A percentile compares a stretch with the other conserved stretches of the same genome.
Evolutionary conservation across 805 yeast species (phyloP).

Genomic region (Suhomyces sp.): DNA sequence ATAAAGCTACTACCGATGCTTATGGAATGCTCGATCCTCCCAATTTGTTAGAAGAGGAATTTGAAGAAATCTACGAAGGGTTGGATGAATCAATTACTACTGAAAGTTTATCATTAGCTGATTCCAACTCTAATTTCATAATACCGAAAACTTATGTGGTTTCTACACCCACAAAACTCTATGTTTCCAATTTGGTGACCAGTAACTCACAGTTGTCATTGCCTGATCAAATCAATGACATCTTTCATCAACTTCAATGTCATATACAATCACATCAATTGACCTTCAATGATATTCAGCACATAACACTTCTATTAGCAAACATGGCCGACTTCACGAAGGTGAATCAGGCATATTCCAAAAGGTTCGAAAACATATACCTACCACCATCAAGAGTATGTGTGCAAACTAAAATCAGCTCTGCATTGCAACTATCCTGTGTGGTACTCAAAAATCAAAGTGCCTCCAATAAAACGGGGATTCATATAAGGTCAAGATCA

Average conservation of each 20-base stretch:
- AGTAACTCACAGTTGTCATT: constrained; percentile 16
- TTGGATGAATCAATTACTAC: constrained; percentile 1
- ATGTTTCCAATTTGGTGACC: constrained; percentile 32
- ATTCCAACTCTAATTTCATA: background rate
- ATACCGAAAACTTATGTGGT: background rate
- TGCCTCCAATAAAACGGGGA: constrained; percentile 50
- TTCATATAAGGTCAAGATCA: constrained; percentile 90
- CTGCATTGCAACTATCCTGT: constrained; percentile 59
- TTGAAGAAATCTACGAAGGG: constrained; percentile 33
- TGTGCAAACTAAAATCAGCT: constrained; percentile 57
- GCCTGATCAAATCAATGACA: constrained; percentile 45
- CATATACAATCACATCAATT: constrained; percentile 31
- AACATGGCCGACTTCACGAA: constrained; percentile 64
- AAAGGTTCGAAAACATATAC: constrained; percentile 53
- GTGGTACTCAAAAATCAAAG: constrained; percentile 36
- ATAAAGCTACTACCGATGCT: constrained; percentile 22
- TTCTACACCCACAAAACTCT: constrained; percentile 19
- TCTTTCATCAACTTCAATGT: constrained; percentile 45
- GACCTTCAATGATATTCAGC: constrained; percentile 50
- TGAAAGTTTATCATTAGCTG: background rate
- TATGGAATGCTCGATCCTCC: constrained; percentile 25
- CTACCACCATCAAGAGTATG: constrained; percentile 90
- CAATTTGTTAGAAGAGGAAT: constrained; percentile 40
- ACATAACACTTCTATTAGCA: constrained; percentile 57
- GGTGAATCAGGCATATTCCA: constrained; percentile 62